phyloP scores from a whole-genome alignment of 1,139 yeast species.

The Geotrichum restrictum region DNA sequence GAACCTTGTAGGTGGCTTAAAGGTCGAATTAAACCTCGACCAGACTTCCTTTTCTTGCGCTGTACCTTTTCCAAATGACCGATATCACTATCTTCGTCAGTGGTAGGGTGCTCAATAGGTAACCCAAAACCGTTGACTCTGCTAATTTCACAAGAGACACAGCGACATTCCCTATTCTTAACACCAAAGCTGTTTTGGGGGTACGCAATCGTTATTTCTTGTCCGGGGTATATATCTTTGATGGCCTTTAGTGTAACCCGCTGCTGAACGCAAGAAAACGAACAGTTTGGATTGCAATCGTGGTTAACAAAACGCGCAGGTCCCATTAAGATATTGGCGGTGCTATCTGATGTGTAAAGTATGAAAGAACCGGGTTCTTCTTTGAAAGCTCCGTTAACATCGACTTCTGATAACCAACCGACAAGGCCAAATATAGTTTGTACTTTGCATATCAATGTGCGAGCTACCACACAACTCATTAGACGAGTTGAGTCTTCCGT shows the following conservation, averaged over 20 bases:
- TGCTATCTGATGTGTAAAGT: conserved; percentile 37
- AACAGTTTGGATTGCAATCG: conserved; percentile 45
- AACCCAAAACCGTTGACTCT: conserved; percentile 22
- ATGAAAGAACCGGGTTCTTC: conserved; percentile 44
- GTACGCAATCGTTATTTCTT: conserved; percentile 47
- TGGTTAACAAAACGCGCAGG: conserved; percentile 50
- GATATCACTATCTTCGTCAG: no score
- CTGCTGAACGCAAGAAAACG: conserved; percentile 36
- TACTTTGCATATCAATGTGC: conserved; percentile 35
- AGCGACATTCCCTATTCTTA: conserved; percentile 44
- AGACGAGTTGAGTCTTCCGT: conserved; percentile 17
- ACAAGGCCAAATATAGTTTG: conserved; percentile 39
- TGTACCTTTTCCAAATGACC: no score
- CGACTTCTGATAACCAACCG: conserved; percentile 41
- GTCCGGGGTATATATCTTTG: conserved; percentile 41
- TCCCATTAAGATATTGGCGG: conserved; percentile 45
- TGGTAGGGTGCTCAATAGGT: conserved; percentile 1
- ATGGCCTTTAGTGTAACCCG: conserved; percentile 38
- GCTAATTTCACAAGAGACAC: conserved; percentile 44
- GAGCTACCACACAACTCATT: conserved; percentile 45
- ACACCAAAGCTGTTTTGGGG: conserved; percentile 45
- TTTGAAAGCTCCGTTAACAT: conserved; percentile 34
- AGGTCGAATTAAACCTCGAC: no score
- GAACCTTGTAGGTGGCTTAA: not conserved
- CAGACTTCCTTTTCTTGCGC: no score